Conservation (phyloP, 768 basidiomycete species). For the Leccinum aurantiacum region DNA sequence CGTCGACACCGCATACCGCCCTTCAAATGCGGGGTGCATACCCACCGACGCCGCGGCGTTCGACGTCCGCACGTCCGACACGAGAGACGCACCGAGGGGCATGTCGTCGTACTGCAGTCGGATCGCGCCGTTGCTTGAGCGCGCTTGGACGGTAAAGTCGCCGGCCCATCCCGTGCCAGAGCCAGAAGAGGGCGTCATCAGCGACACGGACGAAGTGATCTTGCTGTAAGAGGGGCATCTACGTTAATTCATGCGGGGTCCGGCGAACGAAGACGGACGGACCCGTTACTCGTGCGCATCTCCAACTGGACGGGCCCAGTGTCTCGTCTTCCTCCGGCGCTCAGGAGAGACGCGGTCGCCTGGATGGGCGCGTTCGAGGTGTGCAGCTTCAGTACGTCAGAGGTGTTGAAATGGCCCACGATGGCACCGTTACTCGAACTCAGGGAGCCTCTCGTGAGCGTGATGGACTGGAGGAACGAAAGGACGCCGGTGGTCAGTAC, state of each 20-base stretch:
- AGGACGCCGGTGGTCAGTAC: background rate
- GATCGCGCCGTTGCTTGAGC: constrained; percentile 37
- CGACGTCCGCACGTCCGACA: constrained; percentile 33
- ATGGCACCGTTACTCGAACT: constrained; percentile 37
- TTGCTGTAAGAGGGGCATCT: constrained; percentile 1
- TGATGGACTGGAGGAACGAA: constrained; percentile 29
- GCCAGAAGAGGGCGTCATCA: constrained; percentile 21
- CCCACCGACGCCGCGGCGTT: constrained; percentile 29
- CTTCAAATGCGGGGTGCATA: constrained; percentile 42
- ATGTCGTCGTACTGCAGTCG: constrained; percentile 27
- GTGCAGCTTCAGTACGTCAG: constrained; percentile 25
- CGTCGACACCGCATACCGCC: too few relatives aligned
- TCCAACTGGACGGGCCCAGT: constrained; percentile 4
- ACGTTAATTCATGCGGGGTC: background rate
- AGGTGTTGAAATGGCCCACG: constrained; percentile 37
- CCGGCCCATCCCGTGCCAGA: constrained; percentile 23
- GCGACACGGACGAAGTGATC: constrained; percentile 21
- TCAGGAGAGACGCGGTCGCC: constrained; percentile 27
- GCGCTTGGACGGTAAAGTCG: constrained; percentile 32
- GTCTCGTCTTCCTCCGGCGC: background rate
- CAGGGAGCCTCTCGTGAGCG: constrained; percentile 21
- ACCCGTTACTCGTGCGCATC: constrained; percentile 27
- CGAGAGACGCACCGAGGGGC: constrained; percentile 34
- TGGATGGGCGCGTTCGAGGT: constrained; percentile 39
- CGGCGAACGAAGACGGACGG: background rate